Conservation (phyloP, 1,139 yeast genomes). For the Geotrichum klebahnii region DNA sequence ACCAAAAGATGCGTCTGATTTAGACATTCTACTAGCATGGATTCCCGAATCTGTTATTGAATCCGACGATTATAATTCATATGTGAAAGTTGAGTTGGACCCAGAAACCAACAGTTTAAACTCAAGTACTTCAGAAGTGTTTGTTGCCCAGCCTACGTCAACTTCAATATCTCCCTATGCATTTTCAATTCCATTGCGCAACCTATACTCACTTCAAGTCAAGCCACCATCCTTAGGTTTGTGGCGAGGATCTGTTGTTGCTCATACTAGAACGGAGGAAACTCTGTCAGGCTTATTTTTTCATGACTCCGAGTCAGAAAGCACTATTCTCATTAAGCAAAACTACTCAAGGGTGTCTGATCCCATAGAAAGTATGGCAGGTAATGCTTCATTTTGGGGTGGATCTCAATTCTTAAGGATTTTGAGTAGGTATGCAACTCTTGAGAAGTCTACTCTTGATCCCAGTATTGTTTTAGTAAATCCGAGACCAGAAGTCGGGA, state of each 20-base stretch:
- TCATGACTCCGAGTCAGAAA: conserved; percentile 82
- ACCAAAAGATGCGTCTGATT: conserved; percentile 50
- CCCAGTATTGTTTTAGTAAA: conserved; percentile 69
- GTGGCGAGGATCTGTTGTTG: conserved; percentile 85
- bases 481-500: conserved; percentile 71
- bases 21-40: conserved; percentile 67
- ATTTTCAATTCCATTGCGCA: conserved; percentile 57
- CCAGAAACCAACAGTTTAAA: conserved; percentile 26
- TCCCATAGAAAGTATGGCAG: not conserved
- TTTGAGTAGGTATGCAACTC: conserved; percentile 51
- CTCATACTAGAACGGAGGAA: conserved; percentile 63
- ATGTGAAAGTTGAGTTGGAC: conserved; percentile 53
- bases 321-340: conserved; percentile 31
- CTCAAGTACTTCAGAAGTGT: conserved; percentile 31
- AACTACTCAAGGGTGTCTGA: not conserved
- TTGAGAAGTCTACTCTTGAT: conserved; percentile 68
- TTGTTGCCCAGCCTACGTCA: conserved; percentile 51
- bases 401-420: conserved; percentile 69
- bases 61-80: conserved; percentile 48
- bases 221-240: conserved; percentile 80
- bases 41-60: conserved; percentile 60
- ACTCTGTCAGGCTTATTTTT: conserved; percentile 82
- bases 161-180: conserved; percentile 59
- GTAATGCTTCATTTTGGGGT: conserved; percentile 75
- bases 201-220: conserved; percentile 72